Evolutionary conservation across 1,139 yeast species (phyloP).

Genomic region (Blastobotrys arbuscula): DNA sequence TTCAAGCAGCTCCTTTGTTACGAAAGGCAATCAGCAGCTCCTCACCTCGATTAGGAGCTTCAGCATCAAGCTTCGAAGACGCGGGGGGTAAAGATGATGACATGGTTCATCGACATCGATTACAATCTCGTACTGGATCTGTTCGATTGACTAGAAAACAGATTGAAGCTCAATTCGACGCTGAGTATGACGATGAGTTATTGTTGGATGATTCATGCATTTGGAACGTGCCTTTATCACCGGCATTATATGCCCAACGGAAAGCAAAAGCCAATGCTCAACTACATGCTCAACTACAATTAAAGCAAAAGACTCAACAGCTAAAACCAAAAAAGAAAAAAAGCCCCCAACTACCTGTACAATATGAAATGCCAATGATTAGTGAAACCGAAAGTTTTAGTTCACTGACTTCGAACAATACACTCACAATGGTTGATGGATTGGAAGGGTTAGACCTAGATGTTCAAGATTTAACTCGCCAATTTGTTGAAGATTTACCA

Average conservation of each 20-base stretch:
- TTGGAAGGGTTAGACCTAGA: conserved; percentile 37
- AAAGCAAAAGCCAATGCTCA: not conserved
- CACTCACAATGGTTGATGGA: conserved; percentile 11
- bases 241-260: conserved; percentile 39
- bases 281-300: not conserved
- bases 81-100: not conserved
- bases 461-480: conserved; percentile 45
- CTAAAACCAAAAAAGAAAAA: not conserved
- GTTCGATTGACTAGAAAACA: conserved; percentile 27
- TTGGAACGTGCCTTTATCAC: conserved; percentile 61
- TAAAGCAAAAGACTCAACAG: not conserved
- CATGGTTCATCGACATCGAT: not conserved
- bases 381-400: conserved; percentile 7
- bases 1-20: conserved; percentile 10
- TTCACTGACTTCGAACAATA: not conserved
- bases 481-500: conserved; percentile 30
- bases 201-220: conserved; percentile 46
- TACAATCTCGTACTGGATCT: conserved; percentile 6
- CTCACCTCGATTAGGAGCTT: conserved; percentile 1
- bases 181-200: conserved; percentile 44
- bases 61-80: not conserved
- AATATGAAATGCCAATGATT: conserved; percentile 11
- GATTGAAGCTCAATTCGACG: conserved; percentile 33
- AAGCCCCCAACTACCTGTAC: not conserved
- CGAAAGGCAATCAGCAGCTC: conserved; percentile 16